Conservation (phyloP, 345 rosid species). For the Excoecaria cochinchinensis region DNA sequence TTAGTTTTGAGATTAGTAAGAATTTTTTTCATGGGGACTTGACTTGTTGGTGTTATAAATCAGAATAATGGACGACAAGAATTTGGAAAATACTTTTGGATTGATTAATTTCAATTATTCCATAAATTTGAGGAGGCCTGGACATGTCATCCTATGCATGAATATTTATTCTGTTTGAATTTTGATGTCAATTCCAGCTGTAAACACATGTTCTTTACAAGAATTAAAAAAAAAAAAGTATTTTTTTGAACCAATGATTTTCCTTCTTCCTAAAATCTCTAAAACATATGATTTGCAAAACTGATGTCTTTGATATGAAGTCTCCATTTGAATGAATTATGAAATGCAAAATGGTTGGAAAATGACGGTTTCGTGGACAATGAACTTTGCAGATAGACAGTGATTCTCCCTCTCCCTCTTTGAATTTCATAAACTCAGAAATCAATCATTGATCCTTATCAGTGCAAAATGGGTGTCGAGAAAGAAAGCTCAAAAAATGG, state of each 20-base stretch:
- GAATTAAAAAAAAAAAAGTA: not conserved
- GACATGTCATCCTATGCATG: not conserved
- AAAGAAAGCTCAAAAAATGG: slow-evolving; percentile 60
- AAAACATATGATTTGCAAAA: not conserved
- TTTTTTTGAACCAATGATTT: not conserved
- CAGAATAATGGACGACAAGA: not conserved
- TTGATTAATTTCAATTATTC: not conserved
- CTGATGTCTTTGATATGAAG: not conserved
- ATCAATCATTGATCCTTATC: slow-evolving; percentile 3
- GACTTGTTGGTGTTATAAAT: not conserved
- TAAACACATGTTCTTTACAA: not conserved
- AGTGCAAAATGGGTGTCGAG: slow-evolving; percentile 55
- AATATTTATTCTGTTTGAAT: not conserved
- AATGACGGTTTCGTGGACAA: slow-evolving; percentile 14
- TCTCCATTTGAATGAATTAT: not conserved
- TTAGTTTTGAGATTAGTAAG: too few relatives aligned
- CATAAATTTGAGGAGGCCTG: not conserved
- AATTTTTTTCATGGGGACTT: not conserved
- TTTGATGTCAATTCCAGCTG: not conserved
- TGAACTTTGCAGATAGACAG: slow-evolving; percentile 29
- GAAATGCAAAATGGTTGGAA: slow-evolving; percentile 5
- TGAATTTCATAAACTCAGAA: slow-evolving; percentile 14
- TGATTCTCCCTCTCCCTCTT: not conserved
- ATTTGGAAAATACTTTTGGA: not conserved
- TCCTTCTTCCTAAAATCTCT: not conserved